Evolutionary conservation across 345 rosid species (phyloP), one percentile per base, ranked within the genome.

Genomic region (Mangifera indica): DNA sequence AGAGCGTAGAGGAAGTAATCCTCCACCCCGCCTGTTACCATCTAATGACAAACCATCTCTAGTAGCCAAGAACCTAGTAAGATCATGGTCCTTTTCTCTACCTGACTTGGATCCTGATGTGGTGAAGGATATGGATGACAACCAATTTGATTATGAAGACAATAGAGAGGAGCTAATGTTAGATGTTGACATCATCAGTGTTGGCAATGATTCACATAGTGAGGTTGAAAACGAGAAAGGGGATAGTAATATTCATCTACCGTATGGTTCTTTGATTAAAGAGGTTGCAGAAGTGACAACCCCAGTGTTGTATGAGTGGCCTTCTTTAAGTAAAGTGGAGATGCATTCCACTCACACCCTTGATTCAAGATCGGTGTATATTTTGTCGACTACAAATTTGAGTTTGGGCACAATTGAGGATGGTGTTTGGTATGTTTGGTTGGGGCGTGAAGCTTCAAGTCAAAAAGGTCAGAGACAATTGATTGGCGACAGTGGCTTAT

Each of bases 1-100:
- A 63, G 88, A 83, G 82, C 89, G 89, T 45, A 76, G 93, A 73
- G 89, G 93, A 67, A 86, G 89, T 70, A 80, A 74, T 78, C 91
- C 87, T 78, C 93, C 93, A 13, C 86, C 87, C 2, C 66, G 69
- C 56, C 32, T 71, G 65, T 68, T 88, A 63, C 77, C 87, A 22
- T 69, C 88, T 2, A 69, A 75, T 56, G 81, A 80, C 69, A 83
- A 83, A 64, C 77, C 74, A 46, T 66, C 84, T 49, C 25, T 66
- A 24, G 82, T 54, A n/a, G 73, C 66, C 24, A 71, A 63, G 59
- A 85, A 40, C 40, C 80, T 79, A 74, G 79, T 69, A 57, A 75
- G 84, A 67, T 83, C 89, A 8, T 77, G 84, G 86, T 86, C 93
- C 13, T 85, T 86, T 75, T 86, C 87, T 62, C 71, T 82, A 17